Base-by-base conservation (phyloP, 2,329 filamentous ascomycete genomes). In the Neurospora sp. region DNA sequence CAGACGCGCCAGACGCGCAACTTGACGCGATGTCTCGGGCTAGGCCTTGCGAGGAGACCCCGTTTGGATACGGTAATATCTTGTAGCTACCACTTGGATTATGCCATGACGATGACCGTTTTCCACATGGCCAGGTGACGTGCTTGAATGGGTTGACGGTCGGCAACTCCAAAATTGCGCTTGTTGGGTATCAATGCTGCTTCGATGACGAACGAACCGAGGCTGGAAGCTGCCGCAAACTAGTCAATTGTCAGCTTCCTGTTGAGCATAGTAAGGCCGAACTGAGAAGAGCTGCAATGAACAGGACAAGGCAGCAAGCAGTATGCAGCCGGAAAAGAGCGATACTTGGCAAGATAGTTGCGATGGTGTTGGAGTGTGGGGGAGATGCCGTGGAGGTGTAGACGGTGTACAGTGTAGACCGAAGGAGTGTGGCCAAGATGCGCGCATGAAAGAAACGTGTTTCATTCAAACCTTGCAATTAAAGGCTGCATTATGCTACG, bases 391-490 rank as follows among this genome's bases (percentile, higher is more conserved):
- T 70, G 72, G 73, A 68, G 43, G 70, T 28, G 46, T 52, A 70
- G 70, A 70, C 68, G 70, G 72, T 72, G 73, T 74, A 74, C 72
- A 73, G 67, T 72, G 74, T 74, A 74, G 74, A 71, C 71, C 28
- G 12, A 36, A 74, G 74, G 73, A 73, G 68, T 72, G 74, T 74
- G 74, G 74, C 72, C 71, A 70, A 78, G 77, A 79, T 78, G 74
- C 77, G 52, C 52, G 82, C 82, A 84, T 84, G 79, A 84, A 81
- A 75, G 76, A 80, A 80, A 80, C 77, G 76, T 75, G 79, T 82
- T 82, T 81, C 79, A 81, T 76, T 75, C 77, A 75, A 78, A 80
- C 81, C 80, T 79, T 78, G 82, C 76, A 83, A 84, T 83, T 81
- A 83, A 82, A 83, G 79, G 76, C 74, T 76, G 76, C 77, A 76